A percentile compares a stretch with the other conserved stretches of the same genome.
phyloP scores from a whole-genome alignment of 441 rosid genomes.

The Breynia disticha region DNA sequence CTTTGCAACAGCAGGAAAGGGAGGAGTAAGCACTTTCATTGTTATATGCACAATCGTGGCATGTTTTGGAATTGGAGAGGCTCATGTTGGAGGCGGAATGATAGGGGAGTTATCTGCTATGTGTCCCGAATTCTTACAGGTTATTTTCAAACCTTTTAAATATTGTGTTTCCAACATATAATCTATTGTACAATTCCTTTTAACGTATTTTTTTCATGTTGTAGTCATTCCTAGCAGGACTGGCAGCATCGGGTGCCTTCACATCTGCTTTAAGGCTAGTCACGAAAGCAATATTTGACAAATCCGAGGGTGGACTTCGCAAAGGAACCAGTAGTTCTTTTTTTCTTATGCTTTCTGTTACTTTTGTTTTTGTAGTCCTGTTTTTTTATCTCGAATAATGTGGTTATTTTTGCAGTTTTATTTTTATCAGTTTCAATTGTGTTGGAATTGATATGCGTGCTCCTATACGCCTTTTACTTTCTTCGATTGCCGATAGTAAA shows the following conservation, averaged over 20 bases:
- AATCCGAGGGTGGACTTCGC: slow-evolving; percentile 50
- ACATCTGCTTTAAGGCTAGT: slow-evolving; percentile 59
- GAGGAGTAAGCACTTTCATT: slow-evolving; percentile 47
- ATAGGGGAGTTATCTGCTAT: slow-evolving; percentile 63
- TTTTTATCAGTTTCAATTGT: slow-evolving; percentile 44
- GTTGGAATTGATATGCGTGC: slow-evolving; percentile 45
- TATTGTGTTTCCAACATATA: background rate
- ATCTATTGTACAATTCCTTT: background rate
- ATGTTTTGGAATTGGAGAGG: slow-evolving; percentile 67
- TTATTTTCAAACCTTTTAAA: slow-evolving; percentile 3
- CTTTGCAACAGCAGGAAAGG: slow-evolving; percentile 50
- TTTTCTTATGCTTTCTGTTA: too few relatives aligned
- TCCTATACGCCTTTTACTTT: slow-evolving; percentile 44
- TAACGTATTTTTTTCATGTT: background rate
- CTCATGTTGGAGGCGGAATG: slow-evolving; percentile 70
- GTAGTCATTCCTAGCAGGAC: slow-evolving; percentile 56
- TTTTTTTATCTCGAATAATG: too few relatives aligned
- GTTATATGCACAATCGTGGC: slow-evolving; percentile 42
- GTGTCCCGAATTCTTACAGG: slow-evolving; percentile 53
- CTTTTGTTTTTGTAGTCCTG: too few relatives aligned
- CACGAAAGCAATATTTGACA: slow-evolving; percentile 59
- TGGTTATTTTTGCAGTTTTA: slow-evolving; percentile 34
- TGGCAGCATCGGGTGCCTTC: slow-evolving; percentile 56
- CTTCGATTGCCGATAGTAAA: slow-evolving; percentile 57
- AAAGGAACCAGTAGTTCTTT: slow-evolving; percentile 63